Base-by-base conservation (phyloP, 2,329 filamentous ascomycete genomes). In the Colletotrichum euphorbiae region DNA sequence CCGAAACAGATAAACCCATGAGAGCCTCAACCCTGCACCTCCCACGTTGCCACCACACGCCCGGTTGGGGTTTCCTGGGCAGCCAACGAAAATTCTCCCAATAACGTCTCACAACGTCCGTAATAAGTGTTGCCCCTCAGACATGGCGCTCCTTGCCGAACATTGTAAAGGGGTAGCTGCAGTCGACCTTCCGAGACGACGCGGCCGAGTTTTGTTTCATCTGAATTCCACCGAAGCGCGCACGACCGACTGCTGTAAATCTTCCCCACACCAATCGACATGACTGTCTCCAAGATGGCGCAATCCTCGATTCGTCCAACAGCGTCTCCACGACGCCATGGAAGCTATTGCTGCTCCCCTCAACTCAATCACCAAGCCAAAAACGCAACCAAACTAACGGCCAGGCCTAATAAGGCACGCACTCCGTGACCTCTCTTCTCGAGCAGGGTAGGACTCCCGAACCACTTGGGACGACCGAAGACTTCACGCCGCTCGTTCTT, bases 151-250 rank as follows among this genome's bases (percentile, higher is more conserved):
- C 65, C 54, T 55, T 21, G 40, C 31, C 13, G 31, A 21, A 31
- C 2, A 8, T 59, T 24, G 31, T 12, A 21, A 21, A 43, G 3
- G 38, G 33, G 59, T 21, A 24, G 42, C 38, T 36, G 48, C 42
- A 59, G 6, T 54, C 33, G 38, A 54, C 61, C 12, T 38, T 43
- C 61, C 60, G 66, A 60, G 66, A 69, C 66, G 66, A 54, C 24
- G 50, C 48, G 46, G 40, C 24, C 48, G 62, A 59, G 61, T 69
- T 65, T 66, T 46, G 66, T 69, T 69, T 69, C 66, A 69, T 65
- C 61, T 55, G 54, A 69, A 60, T 36, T 59, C 7, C 40, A 33
- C 36, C 21, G 33, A n/a, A 60, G 38, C 33, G 40, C 46, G 33
- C 40, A 66, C 54, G 19, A 28, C 40, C 17, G 24, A 48, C 31